phyloP scores from a whole-genome alignment of 2,329 filamentous ascomycete species.

The Didymella arachidicola region DNA sequence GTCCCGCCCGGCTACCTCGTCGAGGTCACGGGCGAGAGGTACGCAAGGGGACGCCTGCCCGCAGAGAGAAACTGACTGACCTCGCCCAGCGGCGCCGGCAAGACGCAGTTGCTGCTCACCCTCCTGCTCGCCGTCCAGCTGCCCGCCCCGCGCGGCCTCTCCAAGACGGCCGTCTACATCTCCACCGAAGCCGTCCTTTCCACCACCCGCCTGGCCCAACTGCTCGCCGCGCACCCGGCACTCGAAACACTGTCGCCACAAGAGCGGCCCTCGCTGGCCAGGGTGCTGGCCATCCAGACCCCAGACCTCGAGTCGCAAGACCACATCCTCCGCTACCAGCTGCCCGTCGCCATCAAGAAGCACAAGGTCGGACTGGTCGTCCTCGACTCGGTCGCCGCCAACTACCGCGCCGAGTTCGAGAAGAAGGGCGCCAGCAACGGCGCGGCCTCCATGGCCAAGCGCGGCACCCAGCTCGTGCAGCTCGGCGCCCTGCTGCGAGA shows the following conservation, averaged over 20 bases:
- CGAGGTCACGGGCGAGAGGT: conserved; percentile 90
- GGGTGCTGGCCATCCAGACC: conserved; percentile 80
- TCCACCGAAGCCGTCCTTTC: conserved; percentile 89
- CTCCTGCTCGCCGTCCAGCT: conserved; percentile 87
- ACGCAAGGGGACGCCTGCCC: not conserved
- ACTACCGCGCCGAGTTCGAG: conserved; percentile 92
- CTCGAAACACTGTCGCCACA: conserved; percentile 58
- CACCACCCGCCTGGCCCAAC: conserved; percentile 80
- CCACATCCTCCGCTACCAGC: conserved; percentile 90
- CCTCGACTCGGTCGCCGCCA: conserved; percentile 91
- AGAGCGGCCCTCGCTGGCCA: conserved; percentile 71
- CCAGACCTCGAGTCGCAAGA: conserved; percentile 94
- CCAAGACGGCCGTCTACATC: conserved; percentile 84
- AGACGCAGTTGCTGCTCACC: conserved; percentile 90
- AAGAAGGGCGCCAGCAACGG: conserved; percentile 54
- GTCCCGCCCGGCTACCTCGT: conserved; percentile 82
- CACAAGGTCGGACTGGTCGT: conserved; percentile 82
- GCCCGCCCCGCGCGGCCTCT: conserved; percentile 73
- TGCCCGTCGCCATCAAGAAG: conserved; percentile 81
- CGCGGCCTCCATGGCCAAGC: conserved; percentile 69
- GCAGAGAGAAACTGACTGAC: not conserved
- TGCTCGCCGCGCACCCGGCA: conserved; percentile 72
- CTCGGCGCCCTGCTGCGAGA: conserved; percentile 78
- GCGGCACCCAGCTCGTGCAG: conserved; percentile 78
- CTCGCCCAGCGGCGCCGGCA: conserved; percentile 75